Evolutionary conservation across 2,329 filamentous ascomycete species (phyloP).

Genomic region (Phyllosticta citribraziliensis): DNA sequence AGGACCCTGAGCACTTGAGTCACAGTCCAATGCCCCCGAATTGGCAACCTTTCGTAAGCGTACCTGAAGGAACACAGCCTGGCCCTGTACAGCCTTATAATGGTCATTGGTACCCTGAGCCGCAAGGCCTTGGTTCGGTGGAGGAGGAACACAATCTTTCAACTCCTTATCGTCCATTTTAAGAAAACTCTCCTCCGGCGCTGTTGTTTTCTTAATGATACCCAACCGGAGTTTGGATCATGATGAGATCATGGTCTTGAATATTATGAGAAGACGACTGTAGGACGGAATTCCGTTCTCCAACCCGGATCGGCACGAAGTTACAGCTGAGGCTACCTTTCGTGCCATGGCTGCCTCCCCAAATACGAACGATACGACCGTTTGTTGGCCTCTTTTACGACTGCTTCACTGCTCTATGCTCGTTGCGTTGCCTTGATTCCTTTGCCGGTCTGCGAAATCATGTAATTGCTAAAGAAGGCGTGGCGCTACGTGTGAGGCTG

Average conservation of each 20-base stretch:
- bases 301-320: not conserved
- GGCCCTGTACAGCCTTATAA: slow-evolving; percentile 6
- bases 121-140: not conserved
- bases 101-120: slow-evolving; percentile 2
- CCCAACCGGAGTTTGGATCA: not conserved
- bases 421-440: not conserved
- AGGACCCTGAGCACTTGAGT: not conserved
- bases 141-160: slow-evolving; percentile 6
- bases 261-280: not conserved
- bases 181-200: slow-evolving; percentile 3
- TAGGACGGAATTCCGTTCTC: not conserved
- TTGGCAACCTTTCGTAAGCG: slow-evolving; percentile 2
- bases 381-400: not conserved
- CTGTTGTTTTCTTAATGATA: slow-evolving; percentile 9
- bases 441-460: not conserved
- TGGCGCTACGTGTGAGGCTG: not conserved
- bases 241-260: not conserved
- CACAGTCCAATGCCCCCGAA: not conserved
- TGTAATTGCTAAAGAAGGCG: not conserved
- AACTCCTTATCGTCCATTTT: slow-evolving; percentile 5
- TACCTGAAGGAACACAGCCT: not conserved
- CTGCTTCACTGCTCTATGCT: not conserved
- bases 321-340: not conserved
- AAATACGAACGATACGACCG: not conserved
- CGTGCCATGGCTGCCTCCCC: not conserved